phyloP scores from a whole-genome alignment of 208 protist genomes.

The Endotrypanum monterogeii region DNA sequence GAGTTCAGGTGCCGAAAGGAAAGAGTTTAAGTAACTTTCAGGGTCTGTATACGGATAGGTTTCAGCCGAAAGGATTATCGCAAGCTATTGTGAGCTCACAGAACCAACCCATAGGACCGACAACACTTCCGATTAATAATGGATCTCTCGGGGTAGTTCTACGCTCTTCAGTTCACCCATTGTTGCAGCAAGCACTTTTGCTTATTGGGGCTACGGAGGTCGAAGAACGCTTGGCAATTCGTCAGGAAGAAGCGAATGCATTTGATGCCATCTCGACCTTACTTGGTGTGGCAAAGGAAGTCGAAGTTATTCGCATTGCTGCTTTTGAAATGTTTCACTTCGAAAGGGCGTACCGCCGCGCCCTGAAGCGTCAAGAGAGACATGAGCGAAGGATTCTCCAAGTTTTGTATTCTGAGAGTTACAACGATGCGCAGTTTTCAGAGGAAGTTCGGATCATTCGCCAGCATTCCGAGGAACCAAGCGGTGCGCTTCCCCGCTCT shows the following conservation, averaged over 20 bases:
- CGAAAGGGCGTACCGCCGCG: slow-evolving; percentile 35
- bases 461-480: slow-evolving; percentile 2
- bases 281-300: slow-evolving; percentile 36
- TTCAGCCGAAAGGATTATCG: neutral
- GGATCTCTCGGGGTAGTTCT: neutral
- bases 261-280: slow-evolving; percentile 37
- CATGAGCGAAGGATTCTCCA: slow-evolving; percentile 45
- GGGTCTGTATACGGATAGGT: neutral
- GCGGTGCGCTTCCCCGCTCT: neutral
- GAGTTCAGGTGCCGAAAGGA: neutral
- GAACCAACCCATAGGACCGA: neutral
- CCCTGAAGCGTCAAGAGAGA: slow-evolving; percentile 49
- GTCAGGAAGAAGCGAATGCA: slow-evolving; percentile 30
- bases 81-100: neutral
- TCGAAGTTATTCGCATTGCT: slow-evolving; percentile 45
- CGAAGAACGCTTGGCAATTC: slow-evolving; percentile 37
- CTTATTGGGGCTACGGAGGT: slow-evolving; percentile 46
- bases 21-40: neutral
- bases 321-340: slow-evolving; percentile 56
- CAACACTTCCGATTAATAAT: neutral
- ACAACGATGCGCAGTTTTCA: slow-evolving; percentile 37
- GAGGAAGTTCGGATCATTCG: slow-evolving; percentile 29
- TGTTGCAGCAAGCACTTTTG: slow-evolving; percentile 51
- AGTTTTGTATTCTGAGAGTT: slow-evolving; percentile 44
- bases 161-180: slow-evolving; percentile 20